Conservation (phyloP, 139 green algal genomes). For the Gonium pectorale region DNA sequence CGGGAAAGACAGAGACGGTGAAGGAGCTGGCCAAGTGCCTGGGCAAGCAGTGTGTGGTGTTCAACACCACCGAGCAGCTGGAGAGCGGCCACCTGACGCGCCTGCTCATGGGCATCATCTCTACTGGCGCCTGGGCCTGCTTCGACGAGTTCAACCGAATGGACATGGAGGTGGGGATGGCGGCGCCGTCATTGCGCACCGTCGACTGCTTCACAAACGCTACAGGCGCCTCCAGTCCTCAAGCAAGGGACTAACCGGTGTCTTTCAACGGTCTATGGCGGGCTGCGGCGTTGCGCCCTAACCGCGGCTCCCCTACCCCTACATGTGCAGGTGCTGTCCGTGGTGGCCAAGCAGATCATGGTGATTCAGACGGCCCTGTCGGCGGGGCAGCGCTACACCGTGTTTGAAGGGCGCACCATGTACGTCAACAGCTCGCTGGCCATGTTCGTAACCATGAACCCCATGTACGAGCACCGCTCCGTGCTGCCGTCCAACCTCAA, state of each 20-base stretch:
- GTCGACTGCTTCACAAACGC: too few relatives aligned
- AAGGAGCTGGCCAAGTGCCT: slow-evolving; percentile 84
- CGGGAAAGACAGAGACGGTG: slow-evolving; percentile 87
- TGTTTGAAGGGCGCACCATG: slow-evolving; percentile 57
- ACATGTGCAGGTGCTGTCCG: slow-evolving; percentile 68
- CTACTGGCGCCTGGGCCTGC: slow-evolving; percentile 81
- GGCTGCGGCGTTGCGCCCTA: too few relatives aligned
- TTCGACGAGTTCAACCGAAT: slow-evolving; percentile 95
- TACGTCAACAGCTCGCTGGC: slow-evolving; percentile 49
- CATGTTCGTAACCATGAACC: slow-evolving; percentile 65
- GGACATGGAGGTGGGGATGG: slow-evolving; percentile 72
- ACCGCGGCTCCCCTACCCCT: too few relatives aligned
- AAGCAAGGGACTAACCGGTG: too few relatives aligned
- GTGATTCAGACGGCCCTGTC: slow-evolving; percentile 52
- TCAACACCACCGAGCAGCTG: slow-evolving; percentile 77
- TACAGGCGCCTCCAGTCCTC: too few relatives aligned
- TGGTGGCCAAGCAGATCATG: slow-evolving; percentile 69
- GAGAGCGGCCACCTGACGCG: slow-evolving; percentile 54
- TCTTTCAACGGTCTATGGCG: too few relatives aligned
- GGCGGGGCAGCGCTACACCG: slow-evolving; percentile 41
- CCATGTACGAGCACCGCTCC: slow-evolving; percentile 53
- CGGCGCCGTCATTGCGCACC: too few relatives aligned
- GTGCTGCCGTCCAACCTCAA: slow-evolving; percentile 57
- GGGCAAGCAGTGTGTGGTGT: slow-evolving; percentile 83
- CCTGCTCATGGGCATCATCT: slow-evolving; percentile 55